Evolutionary conservation across 2,329 filamentous ascomycete genomes (phyloP), one percentile per base, ranked within the genome.

Genomic region (Fusarium sp.): DNA sequence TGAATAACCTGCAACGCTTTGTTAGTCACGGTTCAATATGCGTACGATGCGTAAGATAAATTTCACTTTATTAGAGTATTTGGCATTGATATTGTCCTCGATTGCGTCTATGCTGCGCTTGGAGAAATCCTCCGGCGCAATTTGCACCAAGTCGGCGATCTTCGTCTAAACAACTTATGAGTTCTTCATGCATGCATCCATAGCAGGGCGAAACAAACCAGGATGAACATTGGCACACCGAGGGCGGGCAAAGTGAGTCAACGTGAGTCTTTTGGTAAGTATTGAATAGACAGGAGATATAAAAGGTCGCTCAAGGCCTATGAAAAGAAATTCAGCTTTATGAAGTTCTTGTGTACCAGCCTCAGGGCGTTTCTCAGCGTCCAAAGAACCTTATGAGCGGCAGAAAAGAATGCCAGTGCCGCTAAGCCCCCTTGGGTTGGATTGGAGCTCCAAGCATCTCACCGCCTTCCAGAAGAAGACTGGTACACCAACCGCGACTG

Each of bases 81-180:
- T 99, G 73, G 91, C 89, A 82, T 99, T 98, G 84, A 99, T 96
- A 78, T 96, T 96, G 85, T 99, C 95, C 83, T 98, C 95, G 73
- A 99, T 94, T 3, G 95, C 94, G 72, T 95, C 89, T 38, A 90
- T 89, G 79, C 94, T 97, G 69, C 90, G 88, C 83, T 96, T 96
- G 70, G 91, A 89, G 80, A 98, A 98, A 81, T 98, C 94, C 78
- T 94, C 90, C 4, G 96, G 96, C 38, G 90, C 89, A 84, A 99
- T 97, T 84, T 97, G 94, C 76, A 99, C 94, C 77, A 99, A 88
- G 86, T 99, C 96, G 77, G 95, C 92, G 78, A 99, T 91, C 76
- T 96, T 98, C 48, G 95, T 96, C 96, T 98, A 38, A 58, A 56
- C 48, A 65, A 15, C 55, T 51, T 75, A 65, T 70, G 61, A 71